Conservation (phyloP, 176 grass and related monocot genomes). For the Oryza coarctata region DNA sequence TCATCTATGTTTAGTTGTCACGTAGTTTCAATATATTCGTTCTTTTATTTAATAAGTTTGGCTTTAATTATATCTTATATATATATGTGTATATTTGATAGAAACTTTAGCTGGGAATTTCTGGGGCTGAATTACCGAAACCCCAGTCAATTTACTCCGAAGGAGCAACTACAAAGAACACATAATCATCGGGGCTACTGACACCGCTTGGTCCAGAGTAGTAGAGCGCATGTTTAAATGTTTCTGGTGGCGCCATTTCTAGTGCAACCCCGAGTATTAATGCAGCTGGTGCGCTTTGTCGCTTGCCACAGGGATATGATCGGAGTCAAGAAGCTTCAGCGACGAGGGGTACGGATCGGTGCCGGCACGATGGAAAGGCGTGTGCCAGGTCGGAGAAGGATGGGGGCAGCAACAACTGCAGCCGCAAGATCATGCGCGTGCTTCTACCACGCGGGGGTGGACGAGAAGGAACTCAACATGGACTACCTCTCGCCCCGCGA, state of each 20-base stretch:
- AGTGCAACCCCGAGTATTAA: background rate
- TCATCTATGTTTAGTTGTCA: too few species aligned
- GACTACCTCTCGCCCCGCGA: conserved; percentile 24
- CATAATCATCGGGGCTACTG: conserved; percentile 15
- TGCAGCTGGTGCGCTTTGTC: too few species aligned
- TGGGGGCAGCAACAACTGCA: conserved; percentile 25
- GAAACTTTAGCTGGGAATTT: conserved; percentile 50
- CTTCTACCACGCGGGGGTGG: background rate
- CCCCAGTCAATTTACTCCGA: background rate
- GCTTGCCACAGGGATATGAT: conserved; percentile 25
- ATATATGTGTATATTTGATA: too few species aligned
- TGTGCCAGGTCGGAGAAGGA: background rate
- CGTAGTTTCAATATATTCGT: too few species aligned
- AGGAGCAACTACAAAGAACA: conserved; percentile 12
- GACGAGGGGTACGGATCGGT: conserved; percentile 7
- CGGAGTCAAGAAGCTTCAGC: conserved; percentile 38
- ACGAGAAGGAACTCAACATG: rapidly evolving
- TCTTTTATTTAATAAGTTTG: too few species aligned
- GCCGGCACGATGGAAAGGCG: conserved; percentile 4
- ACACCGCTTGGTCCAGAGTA: conserved; percentile 12
- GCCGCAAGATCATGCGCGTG: conserved; percentile 42
- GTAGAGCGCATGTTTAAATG: background rate
- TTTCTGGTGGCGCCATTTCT: background rate
- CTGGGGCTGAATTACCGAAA: conserved; percentile 12
- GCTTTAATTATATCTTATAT: too few species aligned